Evolutionary conservation across 768 basidiomycete genomes (phyloP), one percentile per base, ranked within the genome.

Genomic region (Chalciporus pseudorubinellus): DNA sequence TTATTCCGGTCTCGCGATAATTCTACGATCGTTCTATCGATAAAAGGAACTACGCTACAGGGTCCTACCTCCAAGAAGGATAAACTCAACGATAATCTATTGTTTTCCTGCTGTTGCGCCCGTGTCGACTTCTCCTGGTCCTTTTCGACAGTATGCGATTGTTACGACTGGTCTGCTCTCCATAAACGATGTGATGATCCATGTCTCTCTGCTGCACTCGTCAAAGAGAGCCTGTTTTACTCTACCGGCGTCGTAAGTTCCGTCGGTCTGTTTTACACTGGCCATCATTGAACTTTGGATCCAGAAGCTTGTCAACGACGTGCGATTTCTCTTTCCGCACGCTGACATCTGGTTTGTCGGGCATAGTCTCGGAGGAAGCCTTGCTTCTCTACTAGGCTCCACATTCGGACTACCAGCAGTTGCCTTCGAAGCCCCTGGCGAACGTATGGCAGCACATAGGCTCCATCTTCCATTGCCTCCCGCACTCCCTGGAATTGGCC

Each of bases 81-180:
- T 72, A 95, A 92, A 72, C 85, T 85, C 64, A 98, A 98, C 68
- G 95, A 97, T 69, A 92, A 92, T 60, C 60, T 91, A 67, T 68
- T 92, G 16, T 92, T 90, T 63, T 89, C 93, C 0, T 98, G 95
- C 70, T 98, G 95, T 65, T 98, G 95, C 61, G 95, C 93, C 14
- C 78, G 84, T 28, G 88, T 95, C 31, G 89, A 91, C 67, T 77
- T 93, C 53, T 84, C 89, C 3, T 98, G 95, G 94, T 64, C 80
- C 22, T 87, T 92, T 64, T 77, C 78, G 31, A 84, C 88, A 3
- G 95, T 97, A 4, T 98, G 95, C 72, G 79, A 90, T 59, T 98
- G 95, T 71, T 94, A 84, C 65, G 51, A 56, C 0, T 65, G 65
- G 65, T 59, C 48, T 4, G 73, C 80, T 3, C 74, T 80, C 10